Evolutionary conservation across 1,284 basidiomycete species (phyloP), one percentile per base, ranked within the genome.

Genomic region (Earliella scabrosa): DNA sequence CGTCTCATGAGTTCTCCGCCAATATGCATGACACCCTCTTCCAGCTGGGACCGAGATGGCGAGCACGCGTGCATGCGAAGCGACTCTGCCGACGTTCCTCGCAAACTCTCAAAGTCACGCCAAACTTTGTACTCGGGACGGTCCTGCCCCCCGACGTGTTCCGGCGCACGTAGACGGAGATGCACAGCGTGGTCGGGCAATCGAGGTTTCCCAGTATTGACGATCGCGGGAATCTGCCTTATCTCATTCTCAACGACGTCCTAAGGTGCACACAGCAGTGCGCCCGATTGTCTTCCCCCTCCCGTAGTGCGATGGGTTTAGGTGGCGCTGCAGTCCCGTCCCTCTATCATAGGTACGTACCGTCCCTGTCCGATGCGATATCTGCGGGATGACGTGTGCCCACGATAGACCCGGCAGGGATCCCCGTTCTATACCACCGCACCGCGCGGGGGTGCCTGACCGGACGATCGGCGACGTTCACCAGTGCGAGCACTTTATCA

Each of bases 221-320:
- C 16, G 83, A 85, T 67, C 70, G 78, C 51, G 68, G 73, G n/a
- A 75, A 74, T 44, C 73, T 86, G 51, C 79, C 80, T 39, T 87
- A 86, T 71, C 72, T 83, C 40, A 67, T 83, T 3, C 50, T 83
- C 32, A 78, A 77, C 59, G 82, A 84, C 67, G 71, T 77, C 9
- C 71, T 80, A 54, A 74, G 82, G 79, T 82, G 38, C 38, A n/a
- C n/a, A n/a, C n/a, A n/a, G n/a, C n/a, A 59, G 23, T 45, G 31
- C 31, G 14, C 20, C 14, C 14, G n/a, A 36, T 32, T n/a, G n/a
- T n/a, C n/a, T n/a, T n/a, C n/a, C n/a, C n/a, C n/a, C n/a, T n/a
- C 21, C 23, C n/a, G n/a, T n/a, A n/a, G 36, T 18, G n/a, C 36
- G 36, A 6, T 8, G 14, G 16, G 20, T n/a, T 31, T 13, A 66